These are phyloP conservation scores for Ulmus americana DNA, from an alignment of 331 rosid genomes.

Conservation along the genomic window DNA sequence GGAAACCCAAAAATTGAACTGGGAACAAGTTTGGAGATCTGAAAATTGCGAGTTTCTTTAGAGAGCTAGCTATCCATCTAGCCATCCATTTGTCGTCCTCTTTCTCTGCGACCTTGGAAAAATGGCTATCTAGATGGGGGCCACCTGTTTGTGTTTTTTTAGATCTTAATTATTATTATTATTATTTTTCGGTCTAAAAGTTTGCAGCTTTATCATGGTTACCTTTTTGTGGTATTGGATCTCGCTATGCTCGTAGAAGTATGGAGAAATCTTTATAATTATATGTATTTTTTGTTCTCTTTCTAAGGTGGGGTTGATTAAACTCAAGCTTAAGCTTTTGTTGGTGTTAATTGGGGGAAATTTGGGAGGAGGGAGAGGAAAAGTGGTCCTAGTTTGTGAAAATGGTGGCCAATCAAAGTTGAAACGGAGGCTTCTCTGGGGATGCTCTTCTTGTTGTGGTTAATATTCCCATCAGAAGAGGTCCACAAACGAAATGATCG, in stretches of 20 bases:
- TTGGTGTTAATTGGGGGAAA: not conserved
- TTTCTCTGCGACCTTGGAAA: not conserved
- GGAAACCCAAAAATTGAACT: not conserved
- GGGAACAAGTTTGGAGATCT: constrained; percentile 16
- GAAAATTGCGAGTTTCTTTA: not conserved
- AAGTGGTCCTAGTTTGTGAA: not conserved
- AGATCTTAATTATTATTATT: not conserved
- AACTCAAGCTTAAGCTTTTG: constrained; percentile 1
- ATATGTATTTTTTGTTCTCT: not conserved
- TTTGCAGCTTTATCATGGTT: constrained; percentile 14
- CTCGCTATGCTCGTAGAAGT: constrained; percentile 28
- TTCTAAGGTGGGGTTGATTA: not conserved
- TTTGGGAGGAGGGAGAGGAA: constrained; percentile 1
- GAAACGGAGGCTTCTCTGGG: constrained; percentile 9
- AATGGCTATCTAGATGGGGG: not conserved
- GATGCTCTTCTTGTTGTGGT: constrained; percentile 1
- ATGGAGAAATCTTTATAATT: constrained; percentile 1
- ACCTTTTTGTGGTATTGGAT: constrained; percentile 43
- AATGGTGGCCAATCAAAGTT: constrained; percentile 23
- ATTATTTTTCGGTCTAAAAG: not conserved
- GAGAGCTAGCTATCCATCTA: not conserved
- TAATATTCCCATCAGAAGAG: constrained; percentile 28
- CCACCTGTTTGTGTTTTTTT: not conserved
- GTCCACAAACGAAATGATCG: constrained; percentile 64
- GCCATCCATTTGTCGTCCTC: not conserved